These are phyloP conservation scores for Biscutella auriculata DNA, from an alignment of 441 rosid species.

Conservation along the genomic window DNA sequence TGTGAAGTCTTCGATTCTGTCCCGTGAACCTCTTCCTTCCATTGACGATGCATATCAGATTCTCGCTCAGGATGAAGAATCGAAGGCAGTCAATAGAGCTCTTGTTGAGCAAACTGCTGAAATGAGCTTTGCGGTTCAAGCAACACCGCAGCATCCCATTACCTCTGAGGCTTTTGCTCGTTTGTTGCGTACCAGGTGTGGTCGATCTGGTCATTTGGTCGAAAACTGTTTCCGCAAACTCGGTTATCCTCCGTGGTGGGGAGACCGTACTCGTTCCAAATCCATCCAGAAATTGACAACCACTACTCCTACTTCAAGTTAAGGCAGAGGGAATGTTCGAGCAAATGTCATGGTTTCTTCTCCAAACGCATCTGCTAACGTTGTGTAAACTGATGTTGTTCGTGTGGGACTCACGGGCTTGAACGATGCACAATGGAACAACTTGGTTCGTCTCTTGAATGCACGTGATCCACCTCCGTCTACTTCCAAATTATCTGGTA, in stretches of 20 bases:
- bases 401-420: not conserved
- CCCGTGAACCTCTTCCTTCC: not conserved
- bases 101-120: not conserved
- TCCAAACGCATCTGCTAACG: no score
- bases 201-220: not conserved
- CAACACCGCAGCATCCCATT: not conserved
- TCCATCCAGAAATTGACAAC: not conserved
- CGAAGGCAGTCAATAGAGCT: not conserved
- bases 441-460: not conserved
- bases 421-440: not conserved
- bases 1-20: not conserved
- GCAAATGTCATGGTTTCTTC: no score
- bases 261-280: not conserved
- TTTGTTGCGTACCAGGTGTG: not conserved
- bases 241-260: not conserved
- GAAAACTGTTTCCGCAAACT: not conserved
- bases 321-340: no score
- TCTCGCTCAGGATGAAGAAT: not conserved
- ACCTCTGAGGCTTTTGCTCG: no score
- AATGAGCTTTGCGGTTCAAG: not conserved
- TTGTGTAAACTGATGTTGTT: no score
- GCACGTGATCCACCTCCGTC: not conserved
- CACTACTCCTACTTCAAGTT: not conserved
- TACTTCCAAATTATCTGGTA: not conserved
- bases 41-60: not conserved